Percentiles rank a stretch among this genome's conserved stretches.
Conservation (phyloP, 2,329 filamentous ascomycete species). For the Escovopsis sp. region DNA sequence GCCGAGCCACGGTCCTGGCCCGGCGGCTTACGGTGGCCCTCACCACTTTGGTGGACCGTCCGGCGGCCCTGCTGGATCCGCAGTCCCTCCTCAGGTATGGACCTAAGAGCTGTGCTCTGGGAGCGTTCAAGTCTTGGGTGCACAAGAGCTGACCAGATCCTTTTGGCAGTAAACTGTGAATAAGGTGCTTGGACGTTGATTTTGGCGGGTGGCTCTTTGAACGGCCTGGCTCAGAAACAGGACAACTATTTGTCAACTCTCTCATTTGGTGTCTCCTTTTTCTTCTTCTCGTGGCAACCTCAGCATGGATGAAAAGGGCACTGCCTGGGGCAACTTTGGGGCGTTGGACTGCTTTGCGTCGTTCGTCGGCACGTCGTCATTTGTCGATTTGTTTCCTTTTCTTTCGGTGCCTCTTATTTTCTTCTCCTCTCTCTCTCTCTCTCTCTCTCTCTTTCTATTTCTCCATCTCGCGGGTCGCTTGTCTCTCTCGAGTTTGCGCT, state of each 20-base stretch:
- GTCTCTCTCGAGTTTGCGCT: slow-evolving; percentile 14
- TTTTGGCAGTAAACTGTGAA: slow-evolving; percentile 6
- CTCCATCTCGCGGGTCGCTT: not conserved
- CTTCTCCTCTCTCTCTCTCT: no score
- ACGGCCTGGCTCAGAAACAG: slow-evolving; percentile 3
- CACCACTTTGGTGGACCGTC: slow-evolving; percentile 20
- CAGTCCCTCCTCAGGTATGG: slow-evolving; percentile 25
- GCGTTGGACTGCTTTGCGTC: slow-evolving; percentile 15
- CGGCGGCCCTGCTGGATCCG: slow-evolving; percentile 20
- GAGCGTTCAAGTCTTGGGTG: not conserved
- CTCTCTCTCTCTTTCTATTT: no score
- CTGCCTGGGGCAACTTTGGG: slow-evolving; percentile 13
- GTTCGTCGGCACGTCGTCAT: slow-evolving; percentile 7
- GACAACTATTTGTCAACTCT: slow-evolving; percentile 8
- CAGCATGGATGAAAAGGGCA: slow-evolving; percentile 6
- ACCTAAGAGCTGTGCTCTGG: not conserved
- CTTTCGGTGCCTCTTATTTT: not conserved
- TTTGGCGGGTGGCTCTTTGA: slow-evolving; percentile 2
- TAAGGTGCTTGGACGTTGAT: slow-evolving; percentile 3
- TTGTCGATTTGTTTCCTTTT: slow-evolving; percentile 2
- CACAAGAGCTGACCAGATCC: slow-evolving; percentile 1
- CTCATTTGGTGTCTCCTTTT: slow-evolving; percentile 11
- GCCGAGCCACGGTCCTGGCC: slow-evolving; percentile 27
- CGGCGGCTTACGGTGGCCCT: slow-evolving; percentile 25
- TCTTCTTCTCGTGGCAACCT: slow-evolving; percentile 9